A percentile compares a stretch with the other conserved stretches of the same genome.
Evolutionary conservation across 140 eudicot genomes (phyloP).

Genomic region (Flaveria floridana): DNA sequence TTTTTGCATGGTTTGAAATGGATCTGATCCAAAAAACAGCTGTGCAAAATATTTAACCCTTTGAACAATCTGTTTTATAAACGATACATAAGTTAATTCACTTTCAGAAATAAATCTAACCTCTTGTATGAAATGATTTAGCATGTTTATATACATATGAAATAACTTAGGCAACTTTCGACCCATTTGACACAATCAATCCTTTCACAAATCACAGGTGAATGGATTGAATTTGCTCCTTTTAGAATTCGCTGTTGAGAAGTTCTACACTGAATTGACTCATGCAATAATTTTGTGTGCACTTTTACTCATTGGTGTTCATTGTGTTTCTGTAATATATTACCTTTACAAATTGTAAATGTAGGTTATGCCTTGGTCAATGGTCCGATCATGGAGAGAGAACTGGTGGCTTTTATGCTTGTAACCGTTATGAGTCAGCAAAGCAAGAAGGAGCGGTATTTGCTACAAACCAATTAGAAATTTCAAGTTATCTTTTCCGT

Average conservation of each 20-base stretch:
- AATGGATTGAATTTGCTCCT: not conserved
- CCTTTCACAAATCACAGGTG: not conserved
- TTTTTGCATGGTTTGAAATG: not conserved
- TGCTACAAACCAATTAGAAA: slow-evolving; percentile 2
- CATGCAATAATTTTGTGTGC: not conserved
- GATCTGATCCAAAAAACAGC: not conserved
- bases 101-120: not conserved
- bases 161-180: not conserved
- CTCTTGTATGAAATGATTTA: not conserved
- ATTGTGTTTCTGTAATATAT: not conserved
- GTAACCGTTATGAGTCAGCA: slow-evolving; percentile 50
- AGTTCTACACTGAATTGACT: not conserved
- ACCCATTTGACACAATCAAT: not conserved
- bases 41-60: not conserved
- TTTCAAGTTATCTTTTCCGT: not conserved
- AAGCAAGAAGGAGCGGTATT: slow-evolving; percentile 37
- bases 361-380: slow-evolving; percentile 53
- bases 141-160: not conserved
- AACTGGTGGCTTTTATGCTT: slow-evolving; percentile 53
- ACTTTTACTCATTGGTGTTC: not conserved
- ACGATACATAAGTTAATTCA: not conserved
- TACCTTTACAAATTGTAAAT: not conserved
- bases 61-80: not conserved
- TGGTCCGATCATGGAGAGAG: slow-evolving; percentile 50
- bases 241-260: slow-evolving; percentile 8